Evolutionary conservation across 441 rosid species (phyloP), one percentile per base, ranked within the genome.

Genomic region (Jatropha multifida): DNA sequence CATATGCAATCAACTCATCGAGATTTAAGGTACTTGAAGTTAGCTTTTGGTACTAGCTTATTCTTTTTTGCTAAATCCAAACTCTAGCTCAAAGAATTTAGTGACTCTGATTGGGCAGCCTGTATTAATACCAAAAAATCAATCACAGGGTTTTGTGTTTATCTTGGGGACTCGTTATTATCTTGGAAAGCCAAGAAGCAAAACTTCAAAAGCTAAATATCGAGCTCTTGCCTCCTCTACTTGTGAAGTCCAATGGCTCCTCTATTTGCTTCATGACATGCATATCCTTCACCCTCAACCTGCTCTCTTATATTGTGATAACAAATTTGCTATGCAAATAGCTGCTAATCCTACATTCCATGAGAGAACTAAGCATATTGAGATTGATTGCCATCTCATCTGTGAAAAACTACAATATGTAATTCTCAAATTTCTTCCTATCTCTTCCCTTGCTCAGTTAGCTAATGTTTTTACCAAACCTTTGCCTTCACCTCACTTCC

Each of bases 1-100:
- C 59, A 18, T 18, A 1, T 54, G 0, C 7, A 54, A 54, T n/a
- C 59, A 18, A 2, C 2, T 17, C 23, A 54, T 18, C 0, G 59
- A 0, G 8, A 15, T 0, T 2, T 18, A 0, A 15, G 59, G 5
- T 54, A 54, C 4, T 2, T 54, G 0, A 54, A 54, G 4, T 14
- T 8, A 0, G 1, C 59, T 4, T 20, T 15, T 54, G 9, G 23
- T 0, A 15, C 0, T 4, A 1, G 20, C 0, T 0, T 54, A 0
- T 54, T 54, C 55, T 51, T 51, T 4, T 7, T 0, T 4, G 13
- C 58, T 54, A 54, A 17, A 0, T 54, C n/a, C 23, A 23, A 14
- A 1, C 2, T 0, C 3, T 14, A 54, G 2, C 7, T 54, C 0
- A 14, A 56, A 3, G 20, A 8, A 10, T 20, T 56, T 20, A 5